Evolutionary conservation across 73 alveolate genomes (phyloP).

Genomic region (Uronychia setigera): DNA sequence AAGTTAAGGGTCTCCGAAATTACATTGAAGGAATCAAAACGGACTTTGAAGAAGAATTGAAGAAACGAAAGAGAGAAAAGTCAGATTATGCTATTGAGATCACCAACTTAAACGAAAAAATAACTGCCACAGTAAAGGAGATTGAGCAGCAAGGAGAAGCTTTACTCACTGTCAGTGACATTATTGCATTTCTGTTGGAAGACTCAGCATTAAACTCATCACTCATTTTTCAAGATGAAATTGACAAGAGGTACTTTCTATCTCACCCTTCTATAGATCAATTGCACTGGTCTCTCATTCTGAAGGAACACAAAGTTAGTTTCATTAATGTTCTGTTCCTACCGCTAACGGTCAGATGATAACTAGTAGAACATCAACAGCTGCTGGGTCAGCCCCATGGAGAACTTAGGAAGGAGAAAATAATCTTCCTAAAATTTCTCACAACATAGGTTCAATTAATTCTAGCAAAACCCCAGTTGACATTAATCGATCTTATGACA

Average conservation of each 20-base stretch:
- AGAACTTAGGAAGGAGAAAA: not conserved
- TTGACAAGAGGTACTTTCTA: not conserved
- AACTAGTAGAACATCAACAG: not conserved
- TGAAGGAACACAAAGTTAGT: no score
- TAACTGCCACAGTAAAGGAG: not conserved
- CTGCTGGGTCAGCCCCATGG: not conserved
- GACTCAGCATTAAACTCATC: not conserved
- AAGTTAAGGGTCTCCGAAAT: not conserved
- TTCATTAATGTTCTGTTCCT: no score
- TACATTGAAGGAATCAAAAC: not conserved
- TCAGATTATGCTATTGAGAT: not conserved
- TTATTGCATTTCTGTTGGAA: not conserved
- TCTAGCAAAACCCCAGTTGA: not conserved
- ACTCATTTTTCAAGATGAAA: not conserved
- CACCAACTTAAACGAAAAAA: not conserved
- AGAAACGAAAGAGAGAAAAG: not conserved
- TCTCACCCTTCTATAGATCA: not conserved
- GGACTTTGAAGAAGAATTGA: not conserved
- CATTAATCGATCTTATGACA: not conserved
- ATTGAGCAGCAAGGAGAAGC: not conserved
- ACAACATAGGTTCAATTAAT: not conserved
- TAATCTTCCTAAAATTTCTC: not conserved
- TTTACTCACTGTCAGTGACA: not conserved
- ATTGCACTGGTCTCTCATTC: not conserved
- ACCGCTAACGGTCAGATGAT: no score